These are phyloP conservation scores for Lactuca sativa DNA, from an alignment of 129 eudicot genomes.

Conservation along the genomic window DNA sequence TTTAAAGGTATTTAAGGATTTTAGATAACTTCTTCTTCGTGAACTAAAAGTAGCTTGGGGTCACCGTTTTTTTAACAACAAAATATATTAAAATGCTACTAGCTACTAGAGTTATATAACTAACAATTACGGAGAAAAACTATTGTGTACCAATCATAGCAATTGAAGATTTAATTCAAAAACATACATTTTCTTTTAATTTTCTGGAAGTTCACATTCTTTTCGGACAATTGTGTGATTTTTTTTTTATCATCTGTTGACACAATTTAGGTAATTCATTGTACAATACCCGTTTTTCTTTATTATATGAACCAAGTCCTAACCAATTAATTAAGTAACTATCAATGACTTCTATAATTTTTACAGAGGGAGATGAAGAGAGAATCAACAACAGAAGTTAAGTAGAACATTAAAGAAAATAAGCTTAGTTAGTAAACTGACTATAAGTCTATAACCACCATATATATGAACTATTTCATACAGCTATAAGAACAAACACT, in stretches of 20 bases:
- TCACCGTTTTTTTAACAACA: neutral
- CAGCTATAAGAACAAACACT: conserved; percentile 1
- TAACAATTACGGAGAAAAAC: too few relatives aligned
- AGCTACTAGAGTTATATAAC: too few relatives aligned
- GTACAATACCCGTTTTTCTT: neutral
- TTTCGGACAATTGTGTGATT: neutral
- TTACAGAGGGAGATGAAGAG: neutral
- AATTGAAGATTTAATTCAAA: too few relatives aligned
- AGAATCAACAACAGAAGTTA: neutral
- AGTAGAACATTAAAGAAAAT: conserved; percentile 13
- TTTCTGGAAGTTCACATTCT: neutral
- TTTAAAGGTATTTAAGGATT: neutral
- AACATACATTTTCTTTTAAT: too few relatives aligned
- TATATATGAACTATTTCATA: conserved; percentile 18
- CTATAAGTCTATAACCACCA: conserved; percentile 12
- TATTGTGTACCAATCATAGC: too few relatives aligned
- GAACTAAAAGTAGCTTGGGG: neutral
- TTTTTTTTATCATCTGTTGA: neutral
- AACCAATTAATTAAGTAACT: neutral
- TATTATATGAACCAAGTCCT: neutral
- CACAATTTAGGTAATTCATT: neutral
- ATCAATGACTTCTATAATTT: neutral
- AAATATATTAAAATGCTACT: too few relatives aligned
- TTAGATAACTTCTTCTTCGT: too few relatives aligned
- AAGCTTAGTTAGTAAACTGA: conserved; percentile 5